Evolutionary conservation across 2,329 filamentous ascomycete species (phyloP).

Genomic region (Nemania sp.): DNA sequence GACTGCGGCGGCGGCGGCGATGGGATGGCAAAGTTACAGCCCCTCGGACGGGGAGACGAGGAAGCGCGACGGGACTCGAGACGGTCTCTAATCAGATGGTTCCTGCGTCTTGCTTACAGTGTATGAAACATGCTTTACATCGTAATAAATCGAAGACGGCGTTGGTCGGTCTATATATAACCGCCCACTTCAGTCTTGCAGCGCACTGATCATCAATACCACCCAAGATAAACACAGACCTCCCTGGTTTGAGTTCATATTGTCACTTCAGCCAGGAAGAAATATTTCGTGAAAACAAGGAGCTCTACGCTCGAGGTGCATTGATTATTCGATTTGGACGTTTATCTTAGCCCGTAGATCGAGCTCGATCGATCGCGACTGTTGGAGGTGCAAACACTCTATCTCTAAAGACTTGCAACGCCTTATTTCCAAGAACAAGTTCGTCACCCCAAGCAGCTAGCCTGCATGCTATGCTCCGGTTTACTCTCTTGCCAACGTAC

Average conservation of each 20-base stretch:
- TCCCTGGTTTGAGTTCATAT: background rate
- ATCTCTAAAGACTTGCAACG: background rate
- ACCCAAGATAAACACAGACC: background rate
- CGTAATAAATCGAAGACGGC: background rate
- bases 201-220: background rate
- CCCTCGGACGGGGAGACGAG: constrained; percentile 2
- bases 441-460: background rate
- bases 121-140: background rate
- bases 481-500: constrained; percentile 10
- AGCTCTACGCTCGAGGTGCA: background rate
- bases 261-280: background rate
- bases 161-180: background rate
- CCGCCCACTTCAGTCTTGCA: background rate
- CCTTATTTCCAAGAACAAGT: constrained; percentile 9
- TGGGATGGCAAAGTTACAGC: background rate
- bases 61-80: background rate
- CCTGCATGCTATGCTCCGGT: constrained; percentile 1
- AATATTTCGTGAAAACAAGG: background rate
- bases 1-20: background rate
- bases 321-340: background rate
- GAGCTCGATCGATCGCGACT: background rate
- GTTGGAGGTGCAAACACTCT: background rate
- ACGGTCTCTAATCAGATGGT: background rate
- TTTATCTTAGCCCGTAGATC: background rate
- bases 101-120: background rate